A percentile compares a stretch with the other conserved stretches of the same genome.
phyloP scores from a whole-genome alignment of 1,284 basidiomycete species.

The Sporisorium exsertum region DNA sequence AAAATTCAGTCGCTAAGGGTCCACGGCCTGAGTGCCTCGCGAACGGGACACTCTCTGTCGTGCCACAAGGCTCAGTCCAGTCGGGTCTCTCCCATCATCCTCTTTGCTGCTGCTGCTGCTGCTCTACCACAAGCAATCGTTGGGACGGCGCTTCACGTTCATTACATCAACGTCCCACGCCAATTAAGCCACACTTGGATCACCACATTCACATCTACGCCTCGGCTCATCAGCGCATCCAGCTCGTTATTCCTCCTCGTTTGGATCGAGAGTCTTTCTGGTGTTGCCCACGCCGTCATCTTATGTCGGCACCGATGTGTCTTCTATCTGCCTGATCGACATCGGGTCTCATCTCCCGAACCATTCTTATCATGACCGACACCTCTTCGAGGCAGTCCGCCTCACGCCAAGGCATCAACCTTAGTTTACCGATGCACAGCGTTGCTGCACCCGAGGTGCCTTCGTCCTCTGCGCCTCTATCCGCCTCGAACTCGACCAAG shows the following conservation, averaged over 20 bases:
- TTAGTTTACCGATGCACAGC: constrained; percentile 17
- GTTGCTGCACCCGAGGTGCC: constrained; percentile 9
- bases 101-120: not conserved
- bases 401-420: not conserved
- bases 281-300: not conserved
- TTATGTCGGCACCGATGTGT: constrained; percentile 7
- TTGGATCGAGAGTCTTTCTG: not conserved
- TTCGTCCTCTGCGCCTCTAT: not conserved
- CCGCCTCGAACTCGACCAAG: constrained; percentile 1
- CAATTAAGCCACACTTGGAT: not conserved
- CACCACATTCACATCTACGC: not conserved
- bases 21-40: not conserved
- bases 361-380: constrained; percentile 12
- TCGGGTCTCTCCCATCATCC: not conserved
- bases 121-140: not conserved
- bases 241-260: not conserved
- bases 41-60: constrained; percentile 9
- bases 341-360: constrained; percentile 10
- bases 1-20: no score
- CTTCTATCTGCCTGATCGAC: constrained; percentile 5
- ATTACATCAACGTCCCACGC: constrained; percentile 9
- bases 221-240: constrained; percentile 1
- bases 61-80: not conserved
- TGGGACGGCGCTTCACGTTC: not conserved
- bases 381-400: constrained; percentile 9